Percentiles rank a stretch among this genome's conserved stretches.
Evolutionary conservation across 2,329 filamentous ascomycete species (phyloP).

Genomic region (Alternaria triticimaculans): DNA sequence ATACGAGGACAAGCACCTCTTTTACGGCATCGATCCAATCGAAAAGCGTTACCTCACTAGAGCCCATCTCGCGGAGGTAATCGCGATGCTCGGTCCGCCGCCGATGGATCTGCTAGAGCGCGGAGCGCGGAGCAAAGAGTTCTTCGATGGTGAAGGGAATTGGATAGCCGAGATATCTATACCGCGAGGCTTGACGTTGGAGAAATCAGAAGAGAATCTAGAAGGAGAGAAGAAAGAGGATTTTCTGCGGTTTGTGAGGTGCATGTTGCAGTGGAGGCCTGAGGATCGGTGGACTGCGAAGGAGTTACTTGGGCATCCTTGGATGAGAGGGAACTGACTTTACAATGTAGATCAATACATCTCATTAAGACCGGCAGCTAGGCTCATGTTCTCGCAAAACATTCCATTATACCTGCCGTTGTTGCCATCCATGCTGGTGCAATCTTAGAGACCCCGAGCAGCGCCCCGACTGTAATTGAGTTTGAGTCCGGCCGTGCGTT

Average conservation of each 20-base stretch:
- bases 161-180: constrained; percentile 24
- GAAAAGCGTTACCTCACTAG: constrained; percentile 30
- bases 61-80: constrained; percentile 39
- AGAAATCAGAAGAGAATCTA: constrained; percentile 24
- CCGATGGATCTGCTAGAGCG: constrained; percentile 21
- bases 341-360: background rate
- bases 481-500: background rate
- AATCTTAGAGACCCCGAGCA: background rate
- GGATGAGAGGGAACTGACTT: background rate
- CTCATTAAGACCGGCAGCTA: background rate
- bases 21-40: constrained; percentile 27
- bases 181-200: constrained; percentile 13
- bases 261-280: constrained; percentile 47
- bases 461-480: background rate
- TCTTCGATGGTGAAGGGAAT: constrained; percentile 22
- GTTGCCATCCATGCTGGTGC: background rate
- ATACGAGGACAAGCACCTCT: constrained; percentile 45
- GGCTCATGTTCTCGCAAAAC: background rate
- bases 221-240: constrained; percentile 28
- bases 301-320: constrained; percentile 11
- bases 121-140: constrained; percentile 16
- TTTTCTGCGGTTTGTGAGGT: constrained; percentile 43
- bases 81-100: constrained; percentile 27
- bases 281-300: constrained; percentile 36
- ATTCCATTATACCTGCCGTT: background rate